A percentile compares a stretch with the other conserved stretches of the same genome.
Conservation (phyloP, 441 rosid genomes). For the Croton setiger region DNA sequence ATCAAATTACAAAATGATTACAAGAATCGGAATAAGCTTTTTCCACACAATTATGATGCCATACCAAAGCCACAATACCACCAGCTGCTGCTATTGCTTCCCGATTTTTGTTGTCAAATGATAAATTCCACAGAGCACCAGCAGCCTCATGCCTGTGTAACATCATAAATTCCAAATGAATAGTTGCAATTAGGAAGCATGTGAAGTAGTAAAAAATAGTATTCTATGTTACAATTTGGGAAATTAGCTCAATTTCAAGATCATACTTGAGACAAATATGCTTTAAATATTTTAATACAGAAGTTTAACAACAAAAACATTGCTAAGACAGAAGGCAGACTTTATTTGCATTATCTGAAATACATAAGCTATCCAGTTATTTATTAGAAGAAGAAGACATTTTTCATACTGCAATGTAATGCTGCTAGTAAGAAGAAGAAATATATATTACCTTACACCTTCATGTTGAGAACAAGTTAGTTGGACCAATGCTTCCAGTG, state of each 20-base stretch:
- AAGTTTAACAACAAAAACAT: neutral
- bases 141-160: conserved; percentile 50
- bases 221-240: neutral
- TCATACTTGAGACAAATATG: neutral
- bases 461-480: conserved; percentile 45
- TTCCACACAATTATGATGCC: conserved; percentile 7
- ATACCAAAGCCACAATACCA: conserved; percentile 54
- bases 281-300: neutral
- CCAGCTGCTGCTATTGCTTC: conserved; percentile 57
- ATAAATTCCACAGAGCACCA: conserved; percentile 59
- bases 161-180: neutral
- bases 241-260: neutral
- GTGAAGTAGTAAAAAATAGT: conserved; percentile 1
- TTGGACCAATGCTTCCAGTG: conserved; percentile 46
- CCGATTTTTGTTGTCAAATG: conserved; percentile 56
- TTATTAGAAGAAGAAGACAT: neutral
- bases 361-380: neutral
- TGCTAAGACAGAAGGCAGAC: neutral
- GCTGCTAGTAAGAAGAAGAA: conserved; percentile 2
- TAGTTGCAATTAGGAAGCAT: neutral
- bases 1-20: neutral
- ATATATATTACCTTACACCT: conserved; percentile 43
- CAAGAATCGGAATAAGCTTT: neutral
- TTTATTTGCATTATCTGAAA: neutral
- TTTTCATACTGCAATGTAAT: neutral